Base-by-base conservation (phyloP, 441 rosid species). In the Croton setiger region DNA sequence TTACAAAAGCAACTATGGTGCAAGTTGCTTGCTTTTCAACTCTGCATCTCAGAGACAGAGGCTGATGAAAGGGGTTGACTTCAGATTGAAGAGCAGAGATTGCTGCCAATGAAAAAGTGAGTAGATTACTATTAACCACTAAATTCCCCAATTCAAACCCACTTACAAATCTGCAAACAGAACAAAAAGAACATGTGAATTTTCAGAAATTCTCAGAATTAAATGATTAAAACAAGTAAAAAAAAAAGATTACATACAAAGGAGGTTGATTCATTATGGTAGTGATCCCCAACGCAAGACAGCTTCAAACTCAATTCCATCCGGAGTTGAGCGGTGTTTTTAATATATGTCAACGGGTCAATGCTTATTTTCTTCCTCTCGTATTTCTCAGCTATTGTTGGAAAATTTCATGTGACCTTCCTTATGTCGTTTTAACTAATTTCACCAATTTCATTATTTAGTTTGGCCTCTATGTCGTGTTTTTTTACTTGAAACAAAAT, bases 111-210 rank as follows among this genome's bases (percentile, higher is more conserved):
- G 89, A 77, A 17, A 8, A 58, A 2, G 51, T 33, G 70, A 88
- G 74, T 41, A 89, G 55, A 63, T 69, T 85, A 7, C 94, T 83
- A 76, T 73, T 78, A 68, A 82, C 76, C 73, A 70, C 68, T 27
- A 86, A 77, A 73, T 78, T 85, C 51, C 87, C 92, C 49, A 48
- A 14, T 35, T 74, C 65, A 60, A 63, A 12, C 23, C 78, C 63
- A 57, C 69, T 65, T 64, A 39, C 35, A 43, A 58, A 76, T 73
- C 68, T 43, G 85, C 64, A 53, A 61, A 41, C n/a, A 75, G 10
- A 73, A 60, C 37, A 80, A 5, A 44, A 4, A 15, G 18, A 44
- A 18, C 1, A 45, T 1, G 27, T n/a, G 21, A 52, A 52, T 11
- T 52, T 52, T 52, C 1, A 51, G 55, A 18, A 18, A 8, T 51